phyloP scores from a whole-genome alignment of 2,329 filamentous ascomycete genomes.

The Proliferodiscus dingleyae region DNA sequence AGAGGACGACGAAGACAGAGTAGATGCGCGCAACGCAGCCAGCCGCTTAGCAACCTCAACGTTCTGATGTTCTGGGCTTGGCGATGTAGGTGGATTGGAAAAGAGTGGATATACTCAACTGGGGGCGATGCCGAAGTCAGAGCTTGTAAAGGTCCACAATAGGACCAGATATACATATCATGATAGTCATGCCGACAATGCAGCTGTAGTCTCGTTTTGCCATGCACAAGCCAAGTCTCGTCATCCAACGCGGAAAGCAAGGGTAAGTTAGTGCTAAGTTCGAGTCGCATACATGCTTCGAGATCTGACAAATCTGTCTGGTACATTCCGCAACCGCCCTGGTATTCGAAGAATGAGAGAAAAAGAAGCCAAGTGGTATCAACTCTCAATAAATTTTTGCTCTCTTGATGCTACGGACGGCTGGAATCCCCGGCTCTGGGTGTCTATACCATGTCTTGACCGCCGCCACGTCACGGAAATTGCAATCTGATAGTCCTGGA shows the following conservation, averaged over 20 bases:
- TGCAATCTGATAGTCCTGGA: slow-evolving; percentile 5
- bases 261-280: no score
- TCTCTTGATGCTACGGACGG: not conserved
- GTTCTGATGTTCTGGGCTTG: slow-evolving; percentile 3
- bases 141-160: no score
- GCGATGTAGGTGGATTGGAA: not conserved
- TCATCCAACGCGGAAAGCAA: no score
- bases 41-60: slow-evolving; percentile 91
- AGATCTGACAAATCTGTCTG: slow-evolving; percentile 18
- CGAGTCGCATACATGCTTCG: slow-evolving; percentile 7
- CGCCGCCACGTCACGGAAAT: not conserved
- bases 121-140: no score
- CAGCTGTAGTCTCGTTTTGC: no score
- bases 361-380: slow-evolving; percentile 9
- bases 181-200: no score
- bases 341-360: no score
- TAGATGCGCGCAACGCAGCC: slow-evolving; percentile 93
- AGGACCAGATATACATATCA: no score
- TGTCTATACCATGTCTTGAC: not conserved
- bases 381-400: not conserved
- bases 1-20: slow-evolving; percentile 86
- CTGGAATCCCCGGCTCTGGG: not conserved
- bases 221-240: no score
- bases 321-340: no score
- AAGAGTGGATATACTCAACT: not conserved